Evolutionary conservation across 2,329 filamentous ascomycete species (phyloP), one percentile per base, ranked within the genome.

Genomic region (Xylaria sp.): DNA sequence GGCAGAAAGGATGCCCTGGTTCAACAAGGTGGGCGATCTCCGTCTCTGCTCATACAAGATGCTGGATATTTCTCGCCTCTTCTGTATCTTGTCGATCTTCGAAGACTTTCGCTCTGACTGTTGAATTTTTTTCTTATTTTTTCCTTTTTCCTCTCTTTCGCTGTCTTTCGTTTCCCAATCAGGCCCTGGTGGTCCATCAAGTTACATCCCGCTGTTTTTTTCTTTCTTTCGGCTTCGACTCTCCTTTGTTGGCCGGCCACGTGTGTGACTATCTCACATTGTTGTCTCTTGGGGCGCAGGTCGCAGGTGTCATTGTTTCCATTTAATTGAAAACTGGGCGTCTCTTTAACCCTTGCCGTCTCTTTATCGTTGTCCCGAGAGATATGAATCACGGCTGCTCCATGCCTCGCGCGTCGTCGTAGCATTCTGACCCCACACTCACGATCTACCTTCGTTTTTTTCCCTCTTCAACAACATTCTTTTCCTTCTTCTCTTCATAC

Each of bases 31-130:
- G 54, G 8, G 44, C 52, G 47, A 51, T 5, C 9, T 44, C 51
- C 23, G 35, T n/a, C 44, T 48, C 11, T 35, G 39, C 60, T 60
- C 58, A 55, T 70, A 70, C 68, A 69, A 70, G 67, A 70, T 66
- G 66, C 54, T 39, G 37, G 55, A 16, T n/a, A 9, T 35, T 34
- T 37, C 53, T 56, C 57, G 35, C 52, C 58, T 46, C 55, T 62
- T 60, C 60, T 57, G 30, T 59, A 57, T 59, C 60, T 59, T 57
- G 34, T 57, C 58, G 51, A 59, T 64, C 58, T 57, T 60, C 62
- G 52, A 63, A 51, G 58, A 60, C 64, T 62, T 59, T 69, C 59
- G 13, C 56, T 57, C 53, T 51, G 61, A 16, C 35, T 23, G 13
- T 16, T 60, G 52, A 52, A 57, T 57, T 11, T 16, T 16, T 55